A percentile compares a stretch with the other conserved stretches of the same genome.
These are phyloP conservation scores for Diaporthe nobilis DNA, from an alignment of 2,329 filamentous ascomycete genomes.

Conservation along the genomic window DNA sequence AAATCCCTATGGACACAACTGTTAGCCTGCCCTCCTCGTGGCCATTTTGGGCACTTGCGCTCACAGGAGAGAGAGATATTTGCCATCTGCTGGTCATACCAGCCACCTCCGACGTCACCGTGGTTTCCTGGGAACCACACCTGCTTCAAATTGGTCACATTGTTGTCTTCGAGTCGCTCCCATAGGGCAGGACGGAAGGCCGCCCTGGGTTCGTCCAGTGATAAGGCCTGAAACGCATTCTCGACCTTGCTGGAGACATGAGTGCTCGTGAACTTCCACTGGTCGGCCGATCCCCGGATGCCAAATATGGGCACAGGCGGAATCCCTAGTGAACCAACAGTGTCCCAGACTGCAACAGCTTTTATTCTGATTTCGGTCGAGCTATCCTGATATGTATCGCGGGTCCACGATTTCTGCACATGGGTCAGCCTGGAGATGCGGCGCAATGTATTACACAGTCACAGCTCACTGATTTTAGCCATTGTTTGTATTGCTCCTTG, in stretches of 20 bases:
- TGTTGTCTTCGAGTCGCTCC: constrained; percentile 51
- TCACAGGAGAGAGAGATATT: constrained; percentile 52
- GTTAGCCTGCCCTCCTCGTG: not conserved
- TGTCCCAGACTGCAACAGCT: constrained; percentile 66
- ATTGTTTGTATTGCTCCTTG: constrained; percentile 53
- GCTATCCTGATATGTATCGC: constrained; percentile 52
- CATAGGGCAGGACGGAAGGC: constrained; percentile 59
- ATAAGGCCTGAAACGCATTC: constrained; percentile 65
- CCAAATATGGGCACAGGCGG: constrained; percentile 57
- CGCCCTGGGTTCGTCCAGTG: constrained; percentile 63
- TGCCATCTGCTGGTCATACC: constrained; percentile 56
- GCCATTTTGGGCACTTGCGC: constrained; percentile 15
- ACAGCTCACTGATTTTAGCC: constrained; percentile 52
- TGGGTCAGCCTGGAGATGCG: not conserved
- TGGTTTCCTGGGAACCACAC: constrained; percentile 75
- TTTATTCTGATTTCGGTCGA: constrained; percentile 56
- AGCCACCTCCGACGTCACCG: constrained; percentile 74
- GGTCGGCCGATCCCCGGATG: constrained; percentile 53
- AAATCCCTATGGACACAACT: constrained; percentile 47
- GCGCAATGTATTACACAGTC: not conserved
- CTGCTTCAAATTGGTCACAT: constrained; percentile 50
- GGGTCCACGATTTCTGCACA: constrained; percentile 51
- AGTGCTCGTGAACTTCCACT: constrained; percentile 60
- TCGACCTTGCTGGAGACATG: constrained; percentile 57
- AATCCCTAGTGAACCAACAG: constrained; percentile 61